Base-by-base conservation (phyloP, 2,329 filamentous ascomycete genomes). In the Fusarium setosum region DNA sequence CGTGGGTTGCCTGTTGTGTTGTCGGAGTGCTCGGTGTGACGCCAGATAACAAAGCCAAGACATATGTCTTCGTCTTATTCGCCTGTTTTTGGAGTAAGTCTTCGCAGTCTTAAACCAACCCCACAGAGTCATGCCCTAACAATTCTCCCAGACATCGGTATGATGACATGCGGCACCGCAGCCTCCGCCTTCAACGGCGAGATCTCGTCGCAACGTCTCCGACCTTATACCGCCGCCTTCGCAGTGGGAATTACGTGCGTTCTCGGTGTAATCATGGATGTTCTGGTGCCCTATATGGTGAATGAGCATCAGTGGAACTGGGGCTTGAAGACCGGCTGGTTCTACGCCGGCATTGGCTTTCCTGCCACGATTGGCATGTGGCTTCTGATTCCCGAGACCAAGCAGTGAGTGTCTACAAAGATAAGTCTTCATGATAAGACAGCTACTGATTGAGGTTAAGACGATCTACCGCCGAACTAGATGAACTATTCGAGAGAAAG, bases 181-280 rank as follows among this genome's bases (percentile, higher is more conserved):
- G 71, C 70, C 8, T 75, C 68, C 65, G 73, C 70, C 12, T 72
- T 70, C 52, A 71, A 72, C 48, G 73, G 69, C 53, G 79, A 79
- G 57, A 77, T 78, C n/a, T 77, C 77, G 1, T 74, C 76, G 2
- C 74, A 75, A 21, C 71, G 75, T 10, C 67, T 78, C 7, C 72
- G 75, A 1, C 70, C 71, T 5, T 73, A 73, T 29, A 77, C 75
- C 0, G 71, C 75, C 5, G 74, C 73, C 3, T 67, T 75, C 26
- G 73, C 71, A 24, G 72, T 72, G 3, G 73, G 74, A 1, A 0
- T 72, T 69, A 15, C 66, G 66, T 6, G 68, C 65, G 11, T 72
- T 63, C 8, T 70, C 62, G 41, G 51, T 17, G 61, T 75, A 17
- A 56, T 73, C 12, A 72, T 69, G 47, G 69, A 63, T 9, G 53